phyloP scores from a whole-genome alignment of 1,284 basidiomycete genomes.

The Apiotrichum sp. region DNA sequence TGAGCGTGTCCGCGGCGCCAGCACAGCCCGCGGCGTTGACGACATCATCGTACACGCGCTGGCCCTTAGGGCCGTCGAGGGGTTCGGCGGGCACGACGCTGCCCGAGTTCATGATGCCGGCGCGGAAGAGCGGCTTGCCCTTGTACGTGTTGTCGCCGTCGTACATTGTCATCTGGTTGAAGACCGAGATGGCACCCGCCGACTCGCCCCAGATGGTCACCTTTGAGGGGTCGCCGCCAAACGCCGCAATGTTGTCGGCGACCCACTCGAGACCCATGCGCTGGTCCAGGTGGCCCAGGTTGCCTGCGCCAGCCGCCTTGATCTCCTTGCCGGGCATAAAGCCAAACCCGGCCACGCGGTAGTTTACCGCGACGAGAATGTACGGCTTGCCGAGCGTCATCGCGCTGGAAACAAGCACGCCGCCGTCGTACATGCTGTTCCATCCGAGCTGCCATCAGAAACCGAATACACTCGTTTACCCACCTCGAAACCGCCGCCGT shows the following conservation, averaged over 20 bases:
- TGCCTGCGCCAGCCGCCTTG: conserved; percentile 51
- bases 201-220: conserved; percentile 56
- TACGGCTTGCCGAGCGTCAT: conserved; percentile 44
- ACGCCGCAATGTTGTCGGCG: conserved; percentile 34
- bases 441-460: conserved; percentile 6
- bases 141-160: conserved; percentile 42
- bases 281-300: conserved; percentile 50
- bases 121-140: conserved; percentile 49
- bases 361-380: conserved; percentile 57
- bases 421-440: conserved; percentile 17
- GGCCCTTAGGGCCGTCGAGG: conserved; percentile 13
- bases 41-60: conserved; percentile 13
- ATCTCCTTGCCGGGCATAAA: conserved; percentile 52
- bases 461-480: neutral
- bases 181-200: conserved; percentile 48
- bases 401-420: conserved; percentile 6
- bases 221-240: conserved; percentile 40
- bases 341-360: conserved; percentile 48
- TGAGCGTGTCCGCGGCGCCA: conserved; percentile 49
- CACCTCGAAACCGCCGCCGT: conserved; percentile 28
- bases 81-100: conserved; percentile 40
- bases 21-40: conserved; percentile 12
- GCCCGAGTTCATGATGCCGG: conserved; percentile 41
- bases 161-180: conserved; percentile 54
- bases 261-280: conserved; percentile 39